Evolutionary conservation across 2,329 filamentous ascomycete genomes (phyloP).

Genomic region (Colletotrichum tanaceti): DNA sequence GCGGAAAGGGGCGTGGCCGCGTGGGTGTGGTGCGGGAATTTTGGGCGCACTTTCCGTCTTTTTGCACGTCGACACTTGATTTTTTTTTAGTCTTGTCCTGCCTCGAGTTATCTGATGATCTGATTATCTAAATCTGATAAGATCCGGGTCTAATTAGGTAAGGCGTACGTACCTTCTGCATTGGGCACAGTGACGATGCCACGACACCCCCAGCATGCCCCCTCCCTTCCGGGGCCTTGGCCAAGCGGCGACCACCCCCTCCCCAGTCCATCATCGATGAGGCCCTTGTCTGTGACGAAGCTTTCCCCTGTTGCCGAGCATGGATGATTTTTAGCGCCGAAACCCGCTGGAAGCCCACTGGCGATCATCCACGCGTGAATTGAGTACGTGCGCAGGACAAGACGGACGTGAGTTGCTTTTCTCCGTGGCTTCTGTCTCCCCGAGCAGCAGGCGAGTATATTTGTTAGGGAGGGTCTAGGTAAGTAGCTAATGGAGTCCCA

Average conservation of each 20-base stretch:
- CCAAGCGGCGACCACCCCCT: background rate
- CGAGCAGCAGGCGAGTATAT: background rate
- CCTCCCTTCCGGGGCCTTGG: too few species aligned
- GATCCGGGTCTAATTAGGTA: slow-evolving; percentile 37
- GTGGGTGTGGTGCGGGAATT: slow-evolving; percentile 23
- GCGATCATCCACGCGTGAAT: slow-evolving; percentile 12
- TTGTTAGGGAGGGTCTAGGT: background rate
- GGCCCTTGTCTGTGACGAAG: slow-evolving; percentile 11
- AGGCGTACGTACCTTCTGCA: slow-evolving; percentile 33
- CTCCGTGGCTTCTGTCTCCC: too few species aligned
- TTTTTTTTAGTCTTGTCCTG: slow-evolving; percentile 19
- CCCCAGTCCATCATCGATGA: slow-evolving; percentile 15
- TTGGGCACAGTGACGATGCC: slow-evolving; percentile 29
- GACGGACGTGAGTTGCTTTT: too few species aligned
- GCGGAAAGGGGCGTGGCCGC: background rate
- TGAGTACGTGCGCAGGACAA: too few species aligned
- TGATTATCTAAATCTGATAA: slow-evolving; percentile 42
- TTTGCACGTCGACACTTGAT: background rate
- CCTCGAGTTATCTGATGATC: slow-evolving; percentile 43
- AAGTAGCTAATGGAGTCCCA: too few species aligned
- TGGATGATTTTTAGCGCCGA: slow-evolving; percentile 17
- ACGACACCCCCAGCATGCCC: slow-evolving; percentile 22
- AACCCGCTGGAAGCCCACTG: slow-evolving; percentile 26
- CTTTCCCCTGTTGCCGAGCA: slow-evolving; percentile 9
- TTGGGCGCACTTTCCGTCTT: slow-evolving; percentile 1